Evolutionary conservation across 371 early-diverging fungal genomes (phyloP).

Genomic region (Mortierella sp.): DNA sequence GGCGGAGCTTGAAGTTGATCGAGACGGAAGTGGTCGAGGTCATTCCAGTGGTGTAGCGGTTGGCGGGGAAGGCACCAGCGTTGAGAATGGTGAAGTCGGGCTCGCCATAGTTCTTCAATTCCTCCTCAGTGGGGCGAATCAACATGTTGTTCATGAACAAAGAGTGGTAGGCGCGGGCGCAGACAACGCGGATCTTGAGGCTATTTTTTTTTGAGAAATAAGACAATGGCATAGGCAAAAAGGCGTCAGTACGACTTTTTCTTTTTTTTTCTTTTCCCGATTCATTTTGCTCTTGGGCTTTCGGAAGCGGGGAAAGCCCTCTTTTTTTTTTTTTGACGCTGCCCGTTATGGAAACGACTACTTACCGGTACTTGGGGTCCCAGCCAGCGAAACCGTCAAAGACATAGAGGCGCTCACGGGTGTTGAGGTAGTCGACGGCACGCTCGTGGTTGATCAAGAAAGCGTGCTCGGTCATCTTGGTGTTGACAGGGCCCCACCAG

Average conservation of each 20-base stretch:
- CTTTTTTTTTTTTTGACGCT: background rate
- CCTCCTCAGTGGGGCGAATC: slow-evolving; percentile 93
- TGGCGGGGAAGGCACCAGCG: slow-evolving; percentile 96
- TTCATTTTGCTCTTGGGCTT: slow-evolving; percentile 1
- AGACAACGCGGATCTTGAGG: slow-evolving; percentile 94
- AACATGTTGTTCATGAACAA: slow-evolving; percentile 98
- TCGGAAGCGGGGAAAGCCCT: too few relatives aligned
- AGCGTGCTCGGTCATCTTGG: slow-evolving; percentile 87
- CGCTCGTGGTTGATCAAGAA: slow-evolving; percentile 97
- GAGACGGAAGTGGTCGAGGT: slow-evolving; percentile 93
- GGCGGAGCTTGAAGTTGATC: slow-evolving; percentile 86
- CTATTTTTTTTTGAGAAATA: slow-evolving; percentile 4
- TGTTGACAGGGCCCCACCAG: slow-evolving; percentile 99
- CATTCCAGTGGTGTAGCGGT: slow-evolving; percentile 97
- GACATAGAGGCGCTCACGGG: slow-evolving; percentile 92
- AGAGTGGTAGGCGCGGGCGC: slow-evolving; percentile 95
- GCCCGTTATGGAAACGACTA: background rate
- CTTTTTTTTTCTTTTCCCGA: background rate
- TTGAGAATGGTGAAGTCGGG: slow-evolving; percentile 98
- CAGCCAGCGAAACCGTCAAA: slow-evolving; percentile 95
- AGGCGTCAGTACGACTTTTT: background rate
- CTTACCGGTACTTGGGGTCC: slow-evolving; percentile 92
- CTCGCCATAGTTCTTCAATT: slow-evolving; percentile 89
- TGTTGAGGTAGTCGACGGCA: slow-evolving; percentile 96
- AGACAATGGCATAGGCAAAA: background rate